Evolutionary conservation across 441 rosid genomes (phyloP).

Genomic region (Arabidopsis lyrata): DNA sequence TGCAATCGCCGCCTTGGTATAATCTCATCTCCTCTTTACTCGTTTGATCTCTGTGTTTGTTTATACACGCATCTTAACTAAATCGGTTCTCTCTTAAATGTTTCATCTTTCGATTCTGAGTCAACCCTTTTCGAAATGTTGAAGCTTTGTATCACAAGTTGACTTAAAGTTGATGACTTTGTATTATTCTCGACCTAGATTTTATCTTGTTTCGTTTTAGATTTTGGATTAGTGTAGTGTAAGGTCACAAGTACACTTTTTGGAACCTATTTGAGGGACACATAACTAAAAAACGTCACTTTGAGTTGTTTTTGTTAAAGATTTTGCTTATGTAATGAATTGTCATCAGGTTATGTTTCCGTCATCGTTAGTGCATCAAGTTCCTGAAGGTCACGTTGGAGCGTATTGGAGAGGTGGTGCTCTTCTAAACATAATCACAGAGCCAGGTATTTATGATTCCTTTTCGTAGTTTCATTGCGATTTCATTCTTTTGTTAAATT

Average conservation of each 20-base stretch:
- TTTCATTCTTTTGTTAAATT: not conserved
- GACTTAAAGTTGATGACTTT: conserved; percentile 26
- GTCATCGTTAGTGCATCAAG: conserved; percentile 75
- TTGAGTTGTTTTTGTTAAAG: not conserved
- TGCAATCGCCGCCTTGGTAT: conserved; percentile 62
- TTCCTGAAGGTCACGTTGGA: conserved; percentile 94
- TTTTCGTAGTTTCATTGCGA: not conserved
- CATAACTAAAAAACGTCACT: not conserved
- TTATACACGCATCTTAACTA: conserved; percentile 9
- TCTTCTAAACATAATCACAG: conserved; percentile 64
- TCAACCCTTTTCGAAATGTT: not conserved
- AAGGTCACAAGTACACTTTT: not conserved
- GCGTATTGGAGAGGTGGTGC: conserved; percentile 98
- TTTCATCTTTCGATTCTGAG: conserved; percentile 3
- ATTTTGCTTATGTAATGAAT: not conserved
- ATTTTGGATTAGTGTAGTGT: conserved; percentile 1
- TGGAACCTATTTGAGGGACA: not conserved
- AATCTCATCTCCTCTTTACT: conserved; percentile 10
- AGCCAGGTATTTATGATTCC: conserved; percentile 61
- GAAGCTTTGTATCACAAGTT: conserved; percentile 16
- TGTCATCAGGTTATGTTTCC: conserved; percentile 55
- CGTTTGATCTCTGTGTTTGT: not conserved
- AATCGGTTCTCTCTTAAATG: not conserved
- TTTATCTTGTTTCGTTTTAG: not conserved
- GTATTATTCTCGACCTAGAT: conserved; percentile 12